Conservation (phyloP, 2,329 filamentous ascomycete genomes). For the Penicillium decumbens region DNA sequence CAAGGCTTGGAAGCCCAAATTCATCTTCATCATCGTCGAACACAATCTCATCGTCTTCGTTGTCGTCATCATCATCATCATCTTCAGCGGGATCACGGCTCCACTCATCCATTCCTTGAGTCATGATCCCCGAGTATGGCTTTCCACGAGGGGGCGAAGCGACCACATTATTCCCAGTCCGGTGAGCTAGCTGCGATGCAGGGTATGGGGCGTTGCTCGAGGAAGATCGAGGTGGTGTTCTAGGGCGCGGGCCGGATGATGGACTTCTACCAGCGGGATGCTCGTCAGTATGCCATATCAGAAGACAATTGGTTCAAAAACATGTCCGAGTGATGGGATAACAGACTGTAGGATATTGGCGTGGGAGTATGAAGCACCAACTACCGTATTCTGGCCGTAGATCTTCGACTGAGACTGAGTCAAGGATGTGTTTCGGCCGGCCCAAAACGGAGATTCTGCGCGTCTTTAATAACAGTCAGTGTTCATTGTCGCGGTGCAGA, state of each 20-base stretch:
- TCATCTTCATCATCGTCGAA: conserved; percentile 91
- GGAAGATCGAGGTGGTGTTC: conserved; percentile 65
- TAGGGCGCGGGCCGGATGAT: conserved; percentile 53
- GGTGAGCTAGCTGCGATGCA: conserved; percentile 47
- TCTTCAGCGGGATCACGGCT: conserved; percentile 51
- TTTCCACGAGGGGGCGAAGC: conserved; percentile 56
- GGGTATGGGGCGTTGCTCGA: conserved; percentile 52
- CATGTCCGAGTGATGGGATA: not conserved
- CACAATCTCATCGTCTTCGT: conserved; percentile 63
- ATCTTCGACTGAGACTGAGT: conserved; percentile 53
- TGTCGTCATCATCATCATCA: conserved; percentile 55
- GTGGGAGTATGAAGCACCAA: conserved; percentile 94
- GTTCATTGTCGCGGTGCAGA: not conserved
- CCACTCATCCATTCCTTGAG: conserved; percentile 79
- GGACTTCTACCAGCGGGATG: conserved; percentile 13
- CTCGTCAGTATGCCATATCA: conserved; percentile 14
- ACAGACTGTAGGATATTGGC: conserved; percentile 82
- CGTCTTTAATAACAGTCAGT: conserved; percentile 47
- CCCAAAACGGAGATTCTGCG: conserved; percentile 86
- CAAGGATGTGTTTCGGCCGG: conserved; percentile 51
- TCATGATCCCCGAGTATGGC: conserved; percentile 75
- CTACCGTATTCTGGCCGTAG: conserved; percentile 67
- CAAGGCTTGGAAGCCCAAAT: conserved; percentile 87
- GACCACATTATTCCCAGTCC: conserved; percentile 33
- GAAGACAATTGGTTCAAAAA: conserved; percentile 42